phyloP scores from a whole-genome alignment of 2,329 filamentous ascomycete species.

The Zopfia rhizophila region DNA sequence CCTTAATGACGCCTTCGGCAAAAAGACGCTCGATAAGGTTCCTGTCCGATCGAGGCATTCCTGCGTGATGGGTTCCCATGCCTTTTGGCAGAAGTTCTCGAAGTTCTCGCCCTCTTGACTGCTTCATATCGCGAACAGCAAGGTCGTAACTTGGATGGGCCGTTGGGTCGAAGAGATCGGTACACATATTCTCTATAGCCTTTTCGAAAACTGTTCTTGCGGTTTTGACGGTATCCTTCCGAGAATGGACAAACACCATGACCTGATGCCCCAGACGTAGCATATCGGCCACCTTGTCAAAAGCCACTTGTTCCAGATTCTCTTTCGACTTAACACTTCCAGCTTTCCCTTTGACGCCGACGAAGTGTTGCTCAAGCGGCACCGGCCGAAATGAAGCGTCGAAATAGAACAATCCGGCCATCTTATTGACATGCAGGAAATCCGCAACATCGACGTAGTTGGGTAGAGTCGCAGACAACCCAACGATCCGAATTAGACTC shows the following conservation, averaged over 20 bases:
- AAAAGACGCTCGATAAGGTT: slow-evolving; percentile 97
- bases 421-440: slow-evolving; percentile 94
- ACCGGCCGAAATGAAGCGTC: slow-evolving; percentile 96
- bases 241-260: slow-evolving; percentile 99
- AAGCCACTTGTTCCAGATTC: slow-evolving; percentile 86
- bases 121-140: slow-evolving; percentile 85
- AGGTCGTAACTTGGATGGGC: slow-evolving; percentile 82
- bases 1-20: slow-evolving; percentile 89
- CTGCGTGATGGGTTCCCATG: slow-evolving; percentile 94
- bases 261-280: slow-evolving; percentile 91
- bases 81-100: slow-evolving; percentile 90
- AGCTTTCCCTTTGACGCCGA: slow-evolving; percentile 92
- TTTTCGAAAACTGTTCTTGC: slow-evolving; percentile 88
- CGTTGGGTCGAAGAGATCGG: slow-evolving; percentile 84
- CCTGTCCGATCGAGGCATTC: slow-evolving; percentile 92
- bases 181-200: slow-evolving; percentile 80
- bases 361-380: slow-evolving; percentile 95
- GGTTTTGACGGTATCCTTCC: slow-evolving; percentile 91
- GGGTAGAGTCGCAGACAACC: slow-evolving; percentile 92
- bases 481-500: slow-evolving; percentile 94
- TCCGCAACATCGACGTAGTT: slow-evolving; percentile 98
- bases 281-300: slow-evolving; percentile 96
- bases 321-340: slow-evolving; percentile 84
- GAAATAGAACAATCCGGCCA: slow-evolving; percentile 95
- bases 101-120: slow-evolving; percentile 85